Conservation (phyloP, 2,329 filamentous ascomycete species). For the Penicillium sp. region DNA sequence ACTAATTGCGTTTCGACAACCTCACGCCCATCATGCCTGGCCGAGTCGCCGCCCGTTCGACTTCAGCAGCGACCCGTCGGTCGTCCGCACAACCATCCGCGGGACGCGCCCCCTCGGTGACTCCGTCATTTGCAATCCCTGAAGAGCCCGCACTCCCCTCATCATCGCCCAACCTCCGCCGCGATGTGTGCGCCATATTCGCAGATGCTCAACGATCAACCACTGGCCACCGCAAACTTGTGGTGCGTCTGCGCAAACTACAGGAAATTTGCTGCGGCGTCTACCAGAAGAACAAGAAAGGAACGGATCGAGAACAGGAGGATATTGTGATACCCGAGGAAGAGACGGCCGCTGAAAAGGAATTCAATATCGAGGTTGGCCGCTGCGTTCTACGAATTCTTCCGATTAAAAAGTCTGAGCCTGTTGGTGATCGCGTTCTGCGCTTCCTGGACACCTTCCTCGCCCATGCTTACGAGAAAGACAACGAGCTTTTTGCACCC, state of each 20-base stretch:
- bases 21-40: constrained; percentile 38
- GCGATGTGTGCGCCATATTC: constrained; percentile 72
- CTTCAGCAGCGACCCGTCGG: constrained; percentile 40
- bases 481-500: constrained; percentile 65
- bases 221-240: constrained; percentile 85
- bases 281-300: constrained; percentile 41
- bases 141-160: constrained; percentile 58
- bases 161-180: constrained; percentile 62
- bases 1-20: constrained; percentile 23
- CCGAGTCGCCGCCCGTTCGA: constrained; percentile 44
- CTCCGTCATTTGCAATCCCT: constrained; percentile 54
- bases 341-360: constrained; percentile 75
- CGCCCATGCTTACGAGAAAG: constrained; percentile 66
- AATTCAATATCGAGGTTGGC: constrained; percentile 84
- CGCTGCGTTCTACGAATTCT: constrained; percentile 81
- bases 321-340: constrained; percentile 48
- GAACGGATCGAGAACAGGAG: constrained; percentile 56
- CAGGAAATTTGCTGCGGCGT: constrained; percentile 78
- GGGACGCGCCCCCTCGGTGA: constrained; percentile 70
- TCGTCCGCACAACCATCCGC: constrained; percentile 66
- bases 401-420: constrained; percentile 87
- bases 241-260: constrained; percentile 83
- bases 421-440: constrained; percentile 80
- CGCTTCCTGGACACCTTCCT: constrained; percentile 88
- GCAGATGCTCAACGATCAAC: constrained; percentile 85